A percentile compares a stretch with the other conserved stretches of the same genome.
Evolutionary conservation across 495 filamentous ascomycete species (phyloP).

Genomic region (Penicillium lagena): DNA sequence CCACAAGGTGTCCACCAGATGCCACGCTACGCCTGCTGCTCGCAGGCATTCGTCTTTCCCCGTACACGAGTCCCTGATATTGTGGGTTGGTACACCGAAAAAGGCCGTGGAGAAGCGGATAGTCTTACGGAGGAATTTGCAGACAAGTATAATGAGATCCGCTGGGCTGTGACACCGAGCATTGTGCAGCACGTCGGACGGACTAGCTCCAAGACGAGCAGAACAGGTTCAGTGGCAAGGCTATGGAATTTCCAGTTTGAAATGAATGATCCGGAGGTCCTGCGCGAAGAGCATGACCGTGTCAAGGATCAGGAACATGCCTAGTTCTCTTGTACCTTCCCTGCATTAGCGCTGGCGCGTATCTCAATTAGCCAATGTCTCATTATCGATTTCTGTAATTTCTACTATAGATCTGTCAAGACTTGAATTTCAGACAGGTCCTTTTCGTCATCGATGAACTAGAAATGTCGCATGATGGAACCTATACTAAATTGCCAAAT

Average conservation of each 20-base stretch:
- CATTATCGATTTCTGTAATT: too few species aligned
- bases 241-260: constrained; percentile 37
- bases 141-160: constrained; percentile 17
- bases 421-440: too few species aligned
- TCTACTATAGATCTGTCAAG: too few species aligned
- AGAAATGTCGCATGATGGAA: too few species aligned
- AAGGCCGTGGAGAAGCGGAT: constrained; percentile 20
- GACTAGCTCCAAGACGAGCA: constrained; percentile 21
- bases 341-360: too few species aligned
- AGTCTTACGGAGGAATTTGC: constrained; percentile 40
- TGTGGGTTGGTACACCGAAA: constrained; percentile 1
- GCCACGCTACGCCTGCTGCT: constrained; percentile 46
- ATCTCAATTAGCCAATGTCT: too few species aligned
- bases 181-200: constrained; percentile 44
- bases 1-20: constrained; percentile 38
- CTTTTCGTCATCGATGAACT: too few species aligned
- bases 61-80: constrained; percentile 24
- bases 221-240: constrained; percentile 12
- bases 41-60: constrained; percentile 37
- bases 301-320: too few species aligned
- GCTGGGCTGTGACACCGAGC: constrained; percentile 44
- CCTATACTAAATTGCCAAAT: too few species aligned
- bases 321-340: too few species aligned
- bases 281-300: neutral
- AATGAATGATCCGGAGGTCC: neutral